A percentile compares a stretch with the other conserved stretches of the same genome.
Evolutionary conservation across 2,329 filamentous ascomycete genomes (phyloP).

Genomic region (Geosmithia putterillii): DNA sequence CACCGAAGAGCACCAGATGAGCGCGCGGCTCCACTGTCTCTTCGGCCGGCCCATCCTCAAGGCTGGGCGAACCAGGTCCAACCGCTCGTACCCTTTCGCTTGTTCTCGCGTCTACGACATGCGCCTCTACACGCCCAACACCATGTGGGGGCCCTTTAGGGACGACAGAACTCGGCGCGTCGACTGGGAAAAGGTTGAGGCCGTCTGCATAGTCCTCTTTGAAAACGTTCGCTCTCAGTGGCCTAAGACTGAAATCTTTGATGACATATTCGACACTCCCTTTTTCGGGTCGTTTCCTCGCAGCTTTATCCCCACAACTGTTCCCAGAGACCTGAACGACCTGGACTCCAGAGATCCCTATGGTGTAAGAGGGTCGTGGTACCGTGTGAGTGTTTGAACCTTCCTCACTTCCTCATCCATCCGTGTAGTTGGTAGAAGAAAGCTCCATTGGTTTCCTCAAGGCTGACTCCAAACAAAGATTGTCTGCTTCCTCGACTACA

Average conservation of each 20-base stretch:
- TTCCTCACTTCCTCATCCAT: background rate
- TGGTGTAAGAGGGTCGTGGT: slow-evolving; percentile 58
- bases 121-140: slow-evolving; percentile 48
- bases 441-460: background rate
- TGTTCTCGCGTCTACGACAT: slow-evolving; percentile 63
- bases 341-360: slow-evolving; percentile 55
- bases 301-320: slow-evolving; percentile 27
- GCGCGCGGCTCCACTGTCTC: slow-evolving; percentile 58
- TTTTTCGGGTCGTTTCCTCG: slow-evolving; percentile 43
- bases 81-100: slow-evolving; percentile 44
- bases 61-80: slow-evolving; percentile 19
- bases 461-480: background rate
- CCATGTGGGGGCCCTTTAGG: slow-evolving; percentile 60
- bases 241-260: slow-evolving; percentile 31
- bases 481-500: slow-evolving; percentile 48
- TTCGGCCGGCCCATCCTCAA: slow-evolving; percentile 48
- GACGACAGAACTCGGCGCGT: slow-evolving; percentile 48
- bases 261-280: slow-evolving; percentile 38
- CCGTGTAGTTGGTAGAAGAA: background rate
- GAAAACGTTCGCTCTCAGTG: slow-evolving; percentile 45
- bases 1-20: slow-evolving; percentile 38
- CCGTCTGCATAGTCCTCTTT: slow-evolving; percentile 56
- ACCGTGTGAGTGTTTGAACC: slow-evolving; percentile 39
- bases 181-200: slow-evolving; percentile 74
- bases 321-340: slow-evolving; percentile 18